phyloP scores from a whole-genome alignment of 75 land plant species.

The Azolla pinnata region DNA sequence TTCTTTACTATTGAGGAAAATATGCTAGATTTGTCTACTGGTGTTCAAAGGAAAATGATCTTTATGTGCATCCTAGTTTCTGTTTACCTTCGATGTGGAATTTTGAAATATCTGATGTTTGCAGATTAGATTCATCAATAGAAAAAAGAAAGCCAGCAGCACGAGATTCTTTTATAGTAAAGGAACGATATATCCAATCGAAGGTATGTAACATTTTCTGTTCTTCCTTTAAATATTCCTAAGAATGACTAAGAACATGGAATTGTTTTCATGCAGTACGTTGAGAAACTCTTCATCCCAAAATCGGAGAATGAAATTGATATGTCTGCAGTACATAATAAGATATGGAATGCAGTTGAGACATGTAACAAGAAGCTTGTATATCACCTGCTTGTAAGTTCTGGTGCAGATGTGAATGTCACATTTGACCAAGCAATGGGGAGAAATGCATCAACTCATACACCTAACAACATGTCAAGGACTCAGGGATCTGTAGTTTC shows the following conservation, averaged over 20 bases:
- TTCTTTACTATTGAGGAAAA: no score
- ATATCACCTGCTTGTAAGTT: slow-evolving; percentile 54
- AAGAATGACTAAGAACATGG: slow-evolving; percentile 25
- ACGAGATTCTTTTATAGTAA: slow-evolving; percentile 61
- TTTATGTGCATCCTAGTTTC: no score
- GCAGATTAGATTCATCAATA: neutral
- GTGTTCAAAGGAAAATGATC: no score
- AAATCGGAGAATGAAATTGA: slow-evolving; percentile 14
- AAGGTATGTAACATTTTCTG: slow-evolving; percentile 52
- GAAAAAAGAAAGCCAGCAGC: slow-evolving; percentile 44
- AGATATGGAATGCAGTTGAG: slow-evolving; percentile 87
- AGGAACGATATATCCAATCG: slow-evolving; percentile 76
- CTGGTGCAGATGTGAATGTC: slow-evolving; percentile 41
- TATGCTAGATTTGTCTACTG: no score
- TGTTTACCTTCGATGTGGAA: no score
- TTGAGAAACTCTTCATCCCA: slow-evolving; percentile 50
- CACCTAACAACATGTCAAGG: slow-evolving; percentile 22
- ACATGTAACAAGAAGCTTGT: slow-evolving; percentile 38
- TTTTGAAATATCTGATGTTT: neutral
- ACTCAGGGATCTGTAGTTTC: no score
- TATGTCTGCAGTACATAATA: slow-evolving; percentile 16
- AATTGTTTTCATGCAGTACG: slow-evolving; percentile 44
- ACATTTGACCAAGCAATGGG: slow-evolving; percentile 50
- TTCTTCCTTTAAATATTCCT: neutral
- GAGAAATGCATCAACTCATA: slow-evolving; percentile 9